Conservation (phyloP, 441 rosid species). For the Dalechampia spathulata region DNA sequence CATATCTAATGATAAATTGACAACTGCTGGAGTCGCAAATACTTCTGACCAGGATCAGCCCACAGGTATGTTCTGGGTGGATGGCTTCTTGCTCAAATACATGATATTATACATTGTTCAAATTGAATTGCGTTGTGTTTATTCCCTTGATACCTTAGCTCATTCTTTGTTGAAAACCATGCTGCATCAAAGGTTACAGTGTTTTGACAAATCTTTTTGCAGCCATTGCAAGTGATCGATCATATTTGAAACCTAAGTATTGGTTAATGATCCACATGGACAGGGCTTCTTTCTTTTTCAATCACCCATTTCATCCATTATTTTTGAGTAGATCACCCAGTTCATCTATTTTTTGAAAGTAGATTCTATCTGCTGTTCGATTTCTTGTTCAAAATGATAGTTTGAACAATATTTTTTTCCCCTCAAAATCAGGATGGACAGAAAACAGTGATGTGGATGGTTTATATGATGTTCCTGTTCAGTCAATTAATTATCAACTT, state of each 20-base stretch:
- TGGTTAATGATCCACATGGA: neutral
- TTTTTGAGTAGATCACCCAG: neutral
- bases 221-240: neutral
- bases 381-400: constrained; percentile 3
- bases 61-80: constrained; percentile 35
- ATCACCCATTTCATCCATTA: neutral
- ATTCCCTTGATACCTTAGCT: too few species aligned
- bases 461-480: constrained; percentile 44
- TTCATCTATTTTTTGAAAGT: too few species aligned
- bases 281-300: neutral
- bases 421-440: constrained; percentile 36
- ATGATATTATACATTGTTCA: constrained; percentile 11
- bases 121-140: too few species aligned
- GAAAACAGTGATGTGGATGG: constrained; percentile 28
- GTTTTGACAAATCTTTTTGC: too few species aligned
- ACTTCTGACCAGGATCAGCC: constrained; percentile 30
- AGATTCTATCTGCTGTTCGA: neutral
- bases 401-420: constrained; percentile 15
- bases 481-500: constrained; percentile 27
- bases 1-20: constrained; percentile 23
- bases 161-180: neutral
- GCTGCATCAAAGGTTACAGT: neutral
- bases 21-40: constrained; percentile 19
- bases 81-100: neutral
- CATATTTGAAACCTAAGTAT: too few species aligned